Percentiles rank a stretch among this genome's conserved stretches.
These are phyloP conservation scores for Penicillium paneum DNA, from an alignment of 2,329 filamentous ascomycete genomes.

Conservation along the genomic window DNA sequence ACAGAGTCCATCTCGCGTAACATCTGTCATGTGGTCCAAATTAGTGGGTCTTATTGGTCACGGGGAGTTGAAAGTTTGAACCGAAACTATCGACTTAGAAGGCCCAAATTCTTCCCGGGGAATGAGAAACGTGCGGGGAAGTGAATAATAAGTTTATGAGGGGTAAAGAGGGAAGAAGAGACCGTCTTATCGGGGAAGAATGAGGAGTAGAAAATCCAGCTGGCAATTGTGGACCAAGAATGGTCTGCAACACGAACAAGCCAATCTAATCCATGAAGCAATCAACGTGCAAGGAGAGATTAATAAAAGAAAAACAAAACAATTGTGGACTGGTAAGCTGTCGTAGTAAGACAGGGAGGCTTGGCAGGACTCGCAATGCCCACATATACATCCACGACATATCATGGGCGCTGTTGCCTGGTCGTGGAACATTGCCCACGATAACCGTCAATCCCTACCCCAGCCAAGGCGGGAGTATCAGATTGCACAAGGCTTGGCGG, in stretches of 20 bases:
- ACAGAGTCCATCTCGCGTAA: background rate
- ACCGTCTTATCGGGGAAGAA: background rate
- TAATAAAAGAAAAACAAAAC: conserved; percentile 1
- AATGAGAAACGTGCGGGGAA: conserved; percentile 18
- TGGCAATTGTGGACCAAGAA: background rate
- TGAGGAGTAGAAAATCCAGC: background rate
- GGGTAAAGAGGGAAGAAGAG: conserved; percentile 3
- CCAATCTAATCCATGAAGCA: conserved; percentile 11
- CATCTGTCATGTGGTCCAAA: background rate
- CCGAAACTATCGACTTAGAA: background rate
- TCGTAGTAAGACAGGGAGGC: conserved; percentile 4
- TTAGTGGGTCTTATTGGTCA: background rate
- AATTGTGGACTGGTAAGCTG: conserved; percentile 5
- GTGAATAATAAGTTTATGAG: conserved; percentile 3
- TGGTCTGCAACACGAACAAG: background rate
- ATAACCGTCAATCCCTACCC: conserved; percentile 13
- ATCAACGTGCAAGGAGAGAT: conserved; percentile 10
- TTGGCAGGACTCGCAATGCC: conserved; percentile 11
- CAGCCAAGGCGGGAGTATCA: conserved; percentile 24
- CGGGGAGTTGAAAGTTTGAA: background rate
- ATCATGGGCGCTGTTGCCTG: conserved; percentile 6
- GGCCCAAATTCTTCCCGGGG: conserved; percentile 10
- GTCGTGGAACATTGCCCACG: conserved; percentile 16
- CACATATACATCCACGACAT: conserved; percentile 1
- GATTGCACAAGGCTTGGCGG: conserved; percentile 24